phyloP scores from a whole-genome alignment of 805 yeast species.

The Myxozyma udenii region DNA sequence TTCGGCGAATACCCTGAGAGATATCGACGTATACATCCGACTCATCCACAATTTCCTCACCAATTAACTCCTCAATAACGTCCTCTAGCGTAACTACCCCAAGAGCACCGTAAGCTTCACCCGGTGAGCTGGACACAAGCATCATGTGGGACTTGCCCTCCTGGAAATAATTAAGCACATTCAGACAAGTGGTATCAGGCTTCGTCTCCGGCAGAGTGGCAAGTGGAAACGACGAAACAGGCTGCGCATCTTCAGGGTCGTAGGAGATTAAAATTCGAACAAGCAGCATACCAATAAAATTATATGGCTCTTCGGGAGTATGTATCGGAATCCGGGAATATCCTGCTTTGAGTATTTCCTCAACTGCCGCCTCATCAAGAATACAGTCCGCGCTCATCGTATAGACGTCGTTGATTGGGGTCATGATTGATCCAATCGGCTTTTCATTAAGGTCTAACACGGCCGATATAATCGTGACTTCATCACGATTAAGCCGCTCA shows the following conservation, averaged over 20 bases:
- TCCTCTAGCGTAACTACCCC: constrained; percentile 95
- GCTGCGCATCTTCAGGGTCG: constrained; percentile 93
- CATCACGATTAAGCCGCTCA: constrained; percentile 88
- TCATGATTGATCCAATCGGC: constrained; percentile 82
- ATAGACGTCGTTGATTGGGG: constrained; percentile 86
- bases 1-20: constrained; percentile 71
- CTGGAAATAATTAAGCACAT: constrained; percentile 91
- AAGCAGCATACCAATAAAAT: constrained; percentile 91
- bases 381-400: constrained; percentile 81
- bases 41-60: constrained; percentile 96
- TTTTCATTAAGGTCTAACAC: constrained; percentile 93
- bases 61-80: constrained; percentile 96
- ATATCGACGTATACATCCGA: constrained; percentile 91
- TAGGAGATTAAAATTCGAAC: constrained; percentile 90
- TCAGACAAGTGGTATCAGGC: constrained; percentile 86
- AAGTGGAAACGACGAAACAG: constrained; percentile 88
- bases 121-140: constrained; percentile 82
- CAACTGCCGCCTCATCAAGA: constrained; percentile 79
- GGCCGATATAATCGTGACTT: constrained; percentile 91
- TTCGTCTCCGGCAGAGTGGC: constrained; percentile 96
- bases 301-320: constrained; percentile 80
- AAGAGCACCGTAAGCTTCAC: constrained; percentile 68
- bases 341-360: constrained; percentile 88
- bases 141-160: constrained; percentile 98
- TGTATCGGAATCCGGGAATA: constrained; percentile 94